Base-by-base conservation (phyloP, 805 yeast species). In the Saturnispora quitensis region DNA sequence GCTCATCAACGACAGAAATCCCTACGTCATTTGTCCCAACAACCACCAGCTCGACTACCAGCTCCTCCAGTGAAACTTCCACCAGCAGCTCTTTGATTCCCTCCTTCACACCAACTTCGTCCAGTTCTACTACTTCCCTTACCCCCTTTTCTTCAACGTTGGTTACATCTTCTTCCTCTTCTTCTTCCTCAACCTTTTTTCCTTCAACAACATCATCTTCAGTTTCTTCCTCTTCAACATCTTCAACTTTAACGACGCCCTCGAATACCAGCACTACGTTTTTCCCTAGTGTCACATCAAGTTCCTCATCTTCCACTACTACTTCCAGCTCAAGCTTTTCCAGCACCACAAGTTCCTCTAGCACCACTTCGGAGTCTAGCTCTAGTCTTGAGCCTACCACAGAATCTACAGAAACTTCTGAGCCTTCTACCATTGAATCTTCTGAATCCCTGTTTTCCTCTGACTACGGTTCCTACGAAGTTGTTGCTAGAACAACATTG, bases 401-500 rank as follows among this genome's bases (percentile, higher is more conserved):
- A 9, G 42, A 38, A 7, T 38, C 50, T 3, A 12, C 47, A 18
- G 13, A 34, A 13, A 20, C 40, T 10, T n/a, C 47, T 4, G 24
- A 49, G 2, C 4, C 53, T 20, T 47, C 47, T 3, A 28, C 48
- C 2, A 33, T 50, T 7, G 24, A 47, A 8, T 33, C 55, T n/a
- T 17, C 58, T 1, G 17, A 53, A 2, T 20, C 61, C 1, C 15
- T 52, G 7, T 52, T 53, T 18, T 53, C 62, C 1, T 53, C 62
- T 5, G 48, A 55, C 38, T 40, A 55, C 36, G 57, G 59, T 1
- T 53, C 60, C 10, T 53, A 17, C 34, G 47, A 53, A 12, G 57
- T 58, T 31, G 20, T 58, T 36, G 60, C 54, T 4, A 34, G 52
- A 25, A 55, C 62, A 8, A 55, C 63, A 3, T 48, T 72, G 8